Evolutionary conservation across 2,329 filamentous ascomycete species (phyloP), one percentile per base, ranked within the genome.

Genomic region (Tolypocladium guangdongense): DNA sequence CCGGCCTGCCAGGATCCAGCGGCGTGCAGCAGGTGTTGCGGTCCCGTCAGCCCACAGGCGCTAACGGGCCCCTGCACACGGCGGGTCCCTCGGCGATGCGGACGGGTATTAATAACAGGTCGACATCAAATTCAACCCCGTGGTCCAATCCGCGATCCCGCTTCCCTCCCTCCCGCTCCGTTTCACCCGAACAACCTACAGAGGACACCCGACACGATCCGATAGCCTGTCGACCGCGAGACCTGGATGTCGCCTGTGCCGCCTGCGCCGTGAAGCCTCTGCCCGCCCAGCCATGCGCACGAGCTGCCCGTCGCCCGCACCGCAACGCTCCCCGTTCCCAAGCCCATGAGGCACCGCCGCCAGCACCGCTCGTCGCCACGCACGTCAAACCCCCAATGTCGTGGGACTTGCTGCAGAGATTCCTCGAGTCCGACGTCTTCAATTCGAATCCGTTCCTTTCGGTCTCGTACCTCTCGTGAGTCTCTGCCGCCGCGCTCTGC

Each of bases 391-490:
- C 35, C 45, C 53, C 64, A 76, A 86, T 85, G 84, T 87, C 84
- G 76, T 92, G 88, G 88, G 87, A 91, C 77, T 78, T 93, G 76
- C 81, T 93, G 69, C 87, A 89, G 78, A 84, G 88, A 73, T 91
- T 92, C 82, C 84, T 93, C 77, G 88, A 92, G 80, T 90, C 87
- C 76, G 88, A 93, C 78, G 87, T 93, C 77, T 93, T 93, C 80
- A 92, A 91, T 77, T 86, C 88, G 74, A 86, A 92, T 73, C 88
- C 89, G 59, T 92, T 90, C 71, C 84, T 93, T 71, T 87, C 88
- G 57, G 88, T 93, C 68, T 89, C 88, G 60, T 93, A 93, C 73
- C 83, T 93, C 66, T 88, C 88, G 88, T 92, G 77, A 81, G 85
- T 77, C 56, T 57, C 51, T n/a, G 2, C 27, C 22, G 11, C 16